These are phyloP conservation scores for Candolleomyces eurysporus DNA, from an alignment of 768 basidiomycete genomes.

Conservation along the genomic window DNA sequence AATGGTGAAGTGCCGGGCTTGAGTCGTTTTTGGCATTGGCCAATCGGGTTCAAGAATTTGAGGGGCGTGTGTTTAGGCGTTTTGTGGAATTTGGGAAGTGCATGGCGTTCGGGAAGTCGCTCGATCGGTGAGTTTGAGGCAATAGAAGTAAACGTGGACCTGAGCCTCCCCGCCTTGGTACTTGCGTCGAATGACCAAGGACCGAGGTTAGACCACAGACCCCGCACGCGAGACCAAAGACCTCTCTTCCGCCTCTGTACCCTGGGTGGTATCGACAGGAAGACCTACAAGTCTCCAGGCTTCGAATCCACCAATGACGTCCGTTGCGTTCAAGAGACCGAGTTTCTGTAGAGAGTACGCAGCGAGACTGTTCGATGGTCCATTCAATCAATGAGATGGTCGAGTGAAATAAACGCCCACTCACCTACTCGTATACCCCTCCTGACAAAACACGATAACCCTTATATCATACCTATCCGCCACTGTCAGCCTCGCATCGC, in stretches of 20 bases:
- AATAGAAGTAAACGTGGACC: too few relatives aligned
- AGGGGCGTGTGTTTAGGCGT: too few relatives aligned
- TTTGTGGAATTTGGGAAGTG: too few relatives aligned
- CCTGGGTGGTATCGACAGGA: conserved; percentile 42
- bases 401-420: background rate
- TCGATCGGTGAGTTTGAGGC: too few relatives aligned
- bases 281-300: conserved; percentile 71
- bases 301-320: conserved; percentile 70
- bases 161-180: too few relatives aligned
- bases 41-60: too few relatives aligned
- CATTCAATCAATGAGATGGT: too few relatives aligned
- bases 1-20: too few relatives aligned
- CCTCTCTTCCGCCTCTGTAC: conserved; percentile 11
- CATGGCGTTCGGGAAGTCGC: too few relatives aligned
- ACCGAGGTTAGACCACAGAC: conserved; percentile 21
- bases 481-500: conserved; percentile 54
- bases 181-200: too few relatives aligned
- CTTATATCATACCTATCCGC: conserved; percentile 75
- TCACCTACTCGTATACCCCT: conserved; percentile 63
- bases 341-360: conserved; percentile 67
- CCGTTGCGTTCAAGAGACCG: conserved; percentile 72
- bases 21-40: too few relatives aligned
- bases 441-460: conserved; percentile 73
- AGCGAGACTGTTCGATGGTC: conserved; percentile 64
- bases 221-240: conserved; percentile 25